Base-by-base conservation (phyloP, 768 basidiomycete species). In the Naganishia vaughanmartiniae region DNA sequence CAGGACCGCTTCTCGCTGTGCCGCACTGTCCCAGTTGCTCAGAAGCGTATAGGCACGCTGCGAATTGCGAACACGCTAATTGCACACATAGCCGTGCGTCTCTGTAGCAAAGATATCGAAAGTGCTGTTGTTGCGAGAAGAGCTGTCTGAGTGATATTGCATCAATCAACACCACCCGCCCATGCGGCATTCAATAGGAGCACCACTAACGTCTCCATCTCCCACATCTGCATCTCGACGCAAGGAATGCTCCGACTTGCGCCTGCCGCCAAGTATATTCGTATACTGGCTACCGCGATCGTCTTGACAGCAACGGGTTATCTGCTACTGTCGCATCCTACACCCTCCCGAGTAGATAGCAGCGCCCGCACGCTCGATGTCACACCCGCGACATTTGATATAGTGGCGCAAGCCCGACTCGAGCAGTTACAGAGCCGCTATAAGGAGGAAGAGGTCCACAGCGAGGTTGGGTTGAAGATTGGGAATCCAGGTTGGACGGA, bases 241-340 rank as follows among this genome's bases (percentile, higher is more conserved):
- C 54, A 33, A 56, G 54, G 33, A 31, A 58, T 58, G 57, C 30
- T 39, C 15, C 57, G 57, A 4, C 57, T 58, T 36, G 30, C 34
- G 7, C 34, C 57, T 33, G 10, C 57, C 33, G 33, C 34, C 31
- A 58, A 58, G 57, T 34, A 58, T 21, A 33, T 58, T 34, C 57
- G 57, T 2, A 58, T 58, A 12, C 6, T 58, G 11, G n/a, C 36
- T 21, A 34, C 57, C 15, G 57, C 57, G 28, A 39, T 58, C 34
- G 14, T 58, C 34, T 14, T 58, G 21, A 39, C 33, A n/a, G n/a
- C 34, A 4, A 58, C 57, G 3, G 57, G 33, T 19, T 58, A 14
- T 34, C 57, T 58, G 7, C n/a, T 58, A 10, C 34, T 58, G 2
- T 58, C 30, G 4, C 21, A 15, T 31, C n/a, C 57, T 12, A 24